Evolutionary conservation across 805 yeast species (phyloP).

Genomic region (Spathaspora boniae): DNA sequence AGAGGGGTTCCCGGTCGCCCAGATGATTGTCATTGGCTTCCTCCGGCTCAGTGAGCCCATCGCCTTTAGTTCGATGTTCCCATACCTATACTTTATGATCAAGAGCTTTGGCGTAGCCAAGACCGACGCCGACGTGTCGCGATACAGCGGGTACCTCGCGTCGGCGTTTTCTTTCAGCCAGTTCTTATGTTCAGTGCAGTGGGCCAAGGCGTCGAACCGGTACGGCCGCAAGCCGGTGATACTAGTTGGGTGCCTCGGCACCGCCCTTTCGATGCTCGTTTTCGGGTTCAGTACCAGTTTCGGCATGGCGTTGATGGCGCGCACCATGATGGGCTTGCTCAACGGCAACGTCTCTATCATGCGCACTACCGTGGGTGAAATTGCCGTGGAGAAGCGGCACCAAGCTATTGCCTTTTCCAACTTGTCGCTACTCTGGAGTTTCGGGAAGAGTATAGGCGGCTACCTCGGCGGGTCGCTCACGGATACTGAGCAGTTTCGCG

Average conservation of each 20-base stretch:
- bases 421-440: conserved; percentile 56
- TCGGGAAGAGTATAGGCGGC: conserved; percentile 61
- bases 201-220: conserved; percentile 54
- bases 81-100: conserved; percentile 61
- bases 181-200: conserved; percentile 50
- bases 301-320: conserved; percentile 48
- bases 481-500: conserved; percentile 2
- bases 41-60: conserved; percentile 59
- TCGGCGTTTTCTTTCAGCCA: conserved; percentile 60
- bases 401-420: conserved; percentile 61
- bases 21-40: conserved; percentile 32
- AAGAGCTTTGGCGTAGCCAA: conserved; percentile 49
- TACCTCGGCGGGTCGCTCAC: conserved; percentile 35
- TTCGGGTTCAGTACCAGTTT: conserved; percentile 55
- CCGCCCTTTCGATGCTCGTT: conserved; percentile 40
- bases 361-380: conserved; percentile 58
- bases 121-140: conserved; percentile 48
- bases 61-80: conserved; percentile 59
- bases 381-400: conserved; percentile 50
- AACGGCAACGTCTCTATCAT: conserved; percentile 63
- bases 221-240: conserved; percentile 56
- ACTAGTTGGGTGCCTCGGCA: conserved; percentile 50
- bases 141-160: conserved; percentile 58
- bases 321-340: conserved; percentile 51
- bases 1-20: conserved; percentile 53